phyloP scores from a whole-genome alignment of 1,284 basidiomycete genomes.

The Ustilago bromivora region DNA sequence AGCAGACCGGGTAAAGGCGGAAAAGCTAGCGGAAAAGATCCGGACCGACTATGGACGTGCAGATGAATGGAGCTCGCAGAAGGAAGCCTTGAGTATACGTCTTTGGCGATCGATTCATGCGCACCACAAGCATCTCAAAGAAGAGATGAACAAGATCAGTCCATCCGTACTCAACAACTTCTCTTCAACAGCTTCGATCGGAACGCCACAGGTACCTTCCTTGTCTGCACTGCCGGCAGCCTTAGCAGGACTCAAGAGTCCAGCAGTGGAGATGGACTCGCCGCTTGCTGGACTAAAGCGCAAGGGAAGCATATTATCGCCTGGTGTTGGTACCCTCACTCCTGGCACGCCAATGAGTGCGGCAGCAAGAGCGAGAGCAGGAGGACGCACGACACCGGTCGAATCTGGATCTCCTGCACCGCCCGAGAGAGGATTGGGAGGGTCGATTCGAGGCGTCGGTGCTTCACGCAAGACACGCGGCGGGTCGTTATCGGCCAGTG shows the following conservation, averaged over 20 bases:
- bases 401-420: conserved; percentile 50
- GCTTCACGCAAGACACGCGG: conserved; percentile 41
- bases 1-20: conserved; percentile 54
- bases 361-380: conserved; percentile 38
- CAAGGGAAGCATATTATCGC: conserved; percentile 38
- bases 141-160: conserved; percentile 60
- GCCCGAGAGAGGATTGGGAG: conserved; percentile 41
- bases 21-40: conserved; percentile 63
- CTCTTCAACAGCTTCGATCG: conserved; percentile 41
- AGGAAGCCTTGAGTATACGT: conserved; percentile 52
- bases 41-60: conserved; percentile 60
- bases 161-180: conserved; percentile 60
- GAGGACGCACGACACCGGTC: conserved; percentile 45
- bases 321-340: conserved; percentile 26
- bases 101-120: conserved; percentile 61
- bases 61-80: conserved; percentile 64
- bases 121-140: conserved; percentile 56
- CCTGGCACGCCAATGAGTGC: conserved; percentile 45
- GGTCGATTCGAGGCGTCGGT: conserved; percentile 29
- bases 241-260: conserved; percentile 49
- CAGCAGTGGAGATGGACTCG: conserved; percentile 47
- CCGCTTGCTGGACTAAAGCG: conserved; percentile 41
- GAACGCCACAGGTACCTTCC: conserved; percentile 38
- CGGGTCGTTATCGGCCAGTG: conserved; percentile 34
- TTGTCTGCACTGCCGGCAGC: conserved; percentile 43